These are phyloP conservation scores for Viola odorata DNA, from an alignment of 345 rosid genomes.

Conservation along the genomic window DNA sequence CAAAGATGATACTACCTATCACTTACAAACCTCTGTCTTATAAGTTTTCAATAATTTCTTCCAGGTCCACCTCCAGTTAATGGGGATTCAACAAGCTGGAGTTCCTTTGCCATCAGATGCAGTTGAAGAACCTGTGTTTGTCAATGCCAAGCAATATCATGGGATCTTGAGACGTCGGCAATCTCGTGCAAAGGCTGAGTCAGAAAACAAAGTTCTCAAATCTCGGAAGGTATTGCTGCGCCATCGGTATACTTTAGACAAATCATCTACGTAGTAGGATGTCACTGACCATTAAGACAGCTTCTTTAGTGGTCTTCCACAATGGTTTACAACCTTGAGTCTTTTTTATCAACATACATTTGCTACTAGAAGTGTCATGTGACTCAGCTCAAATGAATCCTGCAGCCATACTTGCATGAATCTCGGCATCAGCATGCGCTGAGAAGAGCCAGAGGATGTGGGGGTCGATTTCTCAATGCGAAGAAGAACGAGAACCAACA, in stretches of 20 bases:
- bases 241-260: too few species aligned
- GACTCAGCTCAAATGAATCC: constrained; percentile 11
- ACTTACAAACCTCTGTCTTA: not conserved
- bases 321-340: not conserved
- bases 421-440: constrained; percentile 95
- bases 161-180: constrained; percentile 95
- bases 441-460: constrained; percentile 88
- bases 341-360: not conserved
- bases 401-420: constrained; percentile 96
- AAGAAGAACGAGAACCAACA: constrained; percentile 52
- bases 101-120: constrained; percentile 91
- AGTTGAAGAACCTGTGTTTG: constrained; percentile 96
- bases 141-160: constrained; percentile 94
- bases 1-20: too few species aligned
- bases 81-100: constrained; percentile 98
- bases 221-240: constrained; percentile 58
- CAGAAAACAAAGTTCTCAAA: constrained; percentile 57
- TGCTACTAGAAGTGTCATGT: not conserved
- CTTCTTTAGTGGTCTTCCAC: not conserved
- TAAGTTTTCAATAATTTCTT: constrained; percentile 8
- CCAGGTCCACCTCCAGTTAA: constrained; percentile 85
- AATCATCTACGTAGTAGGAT: too few species aligned
- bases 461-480: constrained; percentile 85
- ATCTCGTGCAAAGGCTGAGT: constrained; percentile 90
- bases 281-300: too few species aligned